Evolutionary conservation across 108 stramenopile species (phyloP).

Genomic region (Cyclotella sp.): DNA sequence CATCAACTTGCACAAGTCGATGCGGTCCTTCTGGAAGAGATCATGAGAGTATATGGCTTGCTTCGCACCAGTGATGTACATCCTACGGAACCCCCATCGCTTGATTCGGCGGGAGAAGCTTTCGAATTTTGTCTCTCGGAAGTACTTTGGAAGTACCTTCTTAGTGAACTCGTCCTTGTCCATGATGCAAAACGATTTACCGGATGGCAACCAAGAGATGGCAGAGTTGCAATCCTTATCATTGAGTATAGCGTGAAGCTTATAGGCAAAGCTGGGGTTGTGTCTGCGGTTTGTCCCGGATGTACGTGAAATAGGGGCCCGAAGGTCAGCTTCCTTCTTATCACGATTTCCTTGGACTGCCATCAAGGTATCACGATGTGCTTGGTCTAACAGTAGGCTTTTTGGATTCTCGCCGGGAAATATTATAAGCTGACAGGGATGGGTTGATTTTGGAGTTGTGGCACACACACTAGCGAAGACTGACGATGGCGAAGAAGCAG

Average conservation of each 20-base stretch:
- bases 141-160: constrained; percentile 50
- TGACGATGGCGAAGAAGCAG: neutral
- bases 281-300: neutral
- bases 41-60: constrained; percentile 33
- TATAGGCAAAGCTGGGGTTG: constrained; percentile 54
- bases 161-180: constrained; percentile 51
- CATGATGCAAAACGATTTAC: constrained; percentile 52
- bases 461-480: neutral
- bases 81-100: constrained; percentile 53
- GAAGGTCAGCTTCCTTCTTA: too few relatives aligned
- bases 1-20: constrained; percentile 34
- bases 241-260: constrained; percentile 44
- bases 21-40: constrained; percentile 32
- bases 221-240: constrained; percentile 28
- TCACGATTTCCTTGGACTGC: too few relatives aligned
- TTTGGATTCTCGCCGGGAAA: too few relatives aligned
- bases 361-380: too few relatives aligned
- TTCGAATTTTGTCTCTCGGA: constrained; percentile 57
- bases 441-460: neutral
- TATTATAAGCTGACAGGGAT: neutral
- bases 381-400: too few relatives aligned
- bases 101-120: constrained; percentile 58
- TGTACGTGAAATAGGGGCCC: neutral
- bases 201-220: constrained; percentile 59
- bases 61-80: neutral